A percentile compares a stretch with the other conserved stretches of the same genome.
Evolutionary conservation across 306 rosid species (phyloP).

Genomic region (Quercus suber): DNA sequence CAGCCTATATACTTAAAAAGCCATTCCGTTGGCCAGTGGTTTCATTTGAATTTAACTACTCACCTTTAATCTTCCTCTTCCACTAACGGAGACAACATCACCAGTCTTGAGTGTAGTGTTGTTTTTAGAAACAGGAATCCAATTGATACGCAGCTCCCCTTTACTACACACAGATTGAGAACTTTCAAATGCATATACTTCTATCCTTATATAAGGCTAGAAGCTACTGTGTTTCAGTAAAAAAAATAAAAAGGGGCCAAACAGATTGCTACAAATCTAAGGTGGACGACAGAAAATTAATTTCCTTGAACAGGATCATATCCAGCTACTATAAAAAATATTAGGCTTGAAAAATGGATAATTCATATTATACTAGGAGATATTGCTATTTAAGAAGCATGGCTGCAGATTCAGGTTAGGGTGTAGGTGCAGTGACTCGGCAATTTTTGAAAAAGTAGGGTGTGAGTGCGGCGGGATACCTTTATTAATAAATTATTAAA

Average conservation of each 20-base stretch:
- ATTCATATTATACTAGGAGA: not conserved
- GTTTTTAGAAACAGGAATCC: constrained; percentile 74
- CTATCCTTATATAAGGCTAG: constrained; percentile 7
- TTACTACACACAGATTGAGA: constrained; percentile 36
- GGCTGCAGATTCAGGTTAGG: no score
- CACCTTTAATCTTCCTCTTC: constrained; percentile 85
- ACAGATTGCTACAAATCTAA: no score
- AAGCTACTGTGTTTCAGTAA: not conserved
- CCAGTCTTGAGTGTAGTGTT: constrained; percentile 76
- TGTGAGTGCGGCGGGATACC: fast-evolving
- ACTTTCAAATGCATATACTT: constrained; percentile 4
- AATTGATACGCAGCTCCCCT: constrained; percentile 87
- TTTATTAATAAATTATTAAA: no score
- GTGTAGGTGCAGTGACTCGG: fast-evolving
- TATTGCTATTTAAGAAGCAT: not conserved
- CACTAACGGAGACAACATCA: constrained; percentile 79
- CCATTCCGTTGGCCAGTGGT: constrained; percentile 10
- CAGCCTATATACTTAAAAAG: not conserved
- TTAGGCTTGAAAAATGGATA: not conserved
- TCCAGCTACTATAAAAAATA: not conserved
- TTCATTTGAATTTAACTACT: constrained; percentile 21
- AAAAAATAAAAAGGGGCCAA: not conserved
- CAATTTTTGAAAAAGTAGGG: no score
- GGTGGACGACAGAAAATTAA: not conserved
- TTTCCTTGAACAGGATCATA: not conserved